Evolutionary conservation across 768 basidiomycete genomes (phyloP), one percentile per base, ranked within the genome.

Genomic region (Sarcodon aspratus): DNA sequence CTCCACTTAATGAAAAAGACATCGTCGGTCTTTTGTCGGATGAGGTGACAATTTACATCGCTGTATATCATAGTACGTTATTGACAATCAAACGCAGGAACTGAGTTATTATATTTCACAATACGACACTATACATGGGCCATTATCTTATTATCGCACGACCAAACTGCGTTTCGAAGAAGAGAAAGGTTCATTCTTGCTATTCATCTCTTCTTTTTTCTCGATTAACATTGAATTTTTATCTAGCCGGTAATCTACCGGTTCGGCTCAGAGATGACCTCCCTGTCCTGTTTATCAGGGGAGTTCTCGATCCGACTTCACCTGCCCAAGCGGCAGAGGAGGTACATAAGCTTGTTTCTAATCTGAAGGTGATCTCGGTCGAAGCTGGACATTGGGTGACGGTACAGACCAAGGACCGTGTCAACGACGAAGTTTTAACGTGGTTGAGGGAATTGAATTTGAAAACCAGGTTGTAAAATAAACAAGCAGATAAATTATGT

Each of bases 61-160:
- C 21, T 27, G 21, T 27, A 27, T 27, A 5, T 27, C 21, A 27
- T 27, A 27, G 21, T 27, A 27, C 21, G 21, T 3, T 27, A 27
- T 27, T 27, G 5, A 27, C 21, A 5, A 27, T 27, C 21, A 27
- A 5, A 5, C 5, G 21, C 21, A 27, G 21, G 21, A 27, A 27
- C 21, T 27, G 5, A 27, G 21, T 27, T 27, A 27, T 27, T 27
- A 27, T 27, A 2, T 27, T 5, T 27, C 21, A 27, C 21, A 27
- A 27, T 27, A 27, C 21, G 54, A 63, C 21, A 66, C 70, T 17
- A 79, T 90, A 77, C 68, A 70, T 17, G 85, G 83, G 1, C 82
- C 86, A 3, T 62, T 87, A 13, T 84, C 82, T 50, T 90, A 85
- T 59, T 89, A 88, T 54, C 75, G 85, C 33, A 86, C 82, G 1